Percentiles rank a stretch among this genome's conserved stretches.
Conservation (phyloP, 495 filamentous ascomycete genomes). For the Platismatia glauca region DNA sequence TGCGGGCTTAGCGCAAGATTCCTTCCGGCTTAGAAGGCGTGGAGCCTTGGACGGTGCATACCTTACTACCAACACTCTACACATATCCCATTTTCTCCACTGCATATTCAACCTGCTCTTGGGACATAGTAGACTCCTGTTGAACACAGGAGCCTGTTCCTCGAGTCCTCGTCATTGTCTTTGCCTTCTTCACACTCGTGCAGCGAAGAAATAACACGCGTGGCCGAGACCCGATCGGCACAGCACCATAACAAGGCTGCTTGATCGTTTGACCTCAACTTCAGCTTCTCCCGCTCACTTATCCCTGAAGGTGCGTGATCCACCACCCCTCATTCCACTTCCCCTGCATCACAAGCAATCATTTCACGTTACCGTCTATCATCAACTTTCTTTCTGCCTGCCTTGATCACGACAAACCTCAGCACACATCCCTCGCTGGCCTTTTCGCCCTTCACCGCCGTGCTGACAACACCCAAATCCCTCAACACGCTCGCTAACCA, state of each 20-base stretch:
- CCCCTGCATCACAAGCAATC: constrained; percentile 1
- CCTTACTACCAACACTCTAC: constrained; percentile 6
- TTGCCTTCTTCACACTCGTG: background rate
- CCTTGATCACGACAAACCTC: background rate
- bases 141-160: background rate
- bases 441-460: constrained; percentile 9
- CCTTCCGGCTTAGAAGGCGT: constrained; percentile 3
- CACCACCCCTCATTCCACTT: background rate
- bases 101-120: constrained; percentile 6
- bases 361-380: background rate
- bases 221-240: constrained; percentile 12
- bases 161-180: background rate
- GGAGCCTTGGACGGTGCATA: constrained; percentile 15
- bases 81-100: background rate
- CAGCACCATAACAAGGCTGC: constrained; percentile 13
- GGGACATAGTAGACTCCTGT: constrained; percentile 7
- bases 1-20: background rate
- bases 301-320: constrained; percentile 14
- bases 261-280: constrained; percentile 12
- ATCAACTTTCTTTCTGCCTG: background rate
- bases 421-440: background rate
- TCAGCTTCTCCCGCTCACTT: constrained; percentile 3
- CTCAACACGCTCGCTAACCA: constrained; percentile 9
- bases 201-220: background rate
- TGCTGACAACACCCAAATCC: constrained; percentile 6